phyloP scores from a whole-genome alignment of 768 basidiomycete species.

The Lentinula sp. region DNA sequence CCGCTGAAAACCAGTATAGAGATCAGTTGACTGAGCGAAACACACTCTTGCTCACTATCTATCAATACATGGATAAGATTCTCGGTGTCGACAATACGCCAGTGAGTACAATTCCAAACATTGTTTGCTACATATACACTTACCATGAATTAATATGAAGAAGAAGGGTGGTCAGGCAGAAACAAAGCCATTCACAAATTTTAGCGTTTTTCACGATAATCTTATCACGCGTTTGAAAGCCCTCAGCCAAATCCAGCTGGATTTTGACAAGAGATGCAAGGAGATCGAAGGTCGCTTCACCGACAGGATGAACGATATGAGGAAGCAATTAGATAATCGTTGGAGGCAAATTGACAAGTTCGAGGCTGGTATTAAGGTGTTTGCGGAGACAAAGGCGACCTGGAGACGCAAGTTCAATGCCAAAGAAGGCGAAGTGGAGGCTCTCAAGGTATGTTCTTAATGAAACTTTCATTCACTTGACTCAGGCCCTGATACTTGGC shows the following conservation, averaged over 20 bases:
- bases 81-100: conserved; percentile 84
- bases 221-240: conserved; percentile 82
- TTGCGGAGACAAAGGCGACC: conserved; percentile 70
- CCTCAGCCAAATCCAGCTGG: conserved; percentile 75
- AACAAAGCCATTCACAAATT: conserved; percentile 92
- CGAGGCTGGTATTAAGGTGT: conserved; percentile 76
- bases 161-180: conserved; percentile 74
- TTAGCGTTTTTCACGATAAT: conserved; percentile 91
- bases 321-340: conserved; percentile 80
- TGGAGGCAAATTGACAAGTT: conserved; percentile 95
- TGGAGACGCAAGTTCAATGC: conserved; percentile 80
- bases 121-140: neutral
- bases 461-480: neutral
- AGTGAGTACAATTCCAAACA: conserved; percentile 36
- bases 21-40: conserved; percentile 93
- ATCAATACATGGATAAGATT: conserved; percentile 93
- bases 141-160: conserved; percentile 25
- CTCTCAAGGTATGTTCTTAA: conserved; percentile 58
- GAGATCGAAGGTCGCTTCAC: conserved; percentile 68
- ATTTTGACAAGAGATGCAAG: conserved; percentile 83
- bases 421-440: conserved; percentile 89
- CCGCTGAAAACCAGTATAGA: conserved; percentile 74
- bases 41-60: conserved; percentile 85
- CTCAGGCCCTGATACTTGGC: neutral
- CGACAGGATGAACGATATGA: conserved; percentile 73